Evolutionary conservation across 2,329 filamentous ascomycete genomes (phyloP).

Genomic region (Hypomyces perniciosus): DNA sequence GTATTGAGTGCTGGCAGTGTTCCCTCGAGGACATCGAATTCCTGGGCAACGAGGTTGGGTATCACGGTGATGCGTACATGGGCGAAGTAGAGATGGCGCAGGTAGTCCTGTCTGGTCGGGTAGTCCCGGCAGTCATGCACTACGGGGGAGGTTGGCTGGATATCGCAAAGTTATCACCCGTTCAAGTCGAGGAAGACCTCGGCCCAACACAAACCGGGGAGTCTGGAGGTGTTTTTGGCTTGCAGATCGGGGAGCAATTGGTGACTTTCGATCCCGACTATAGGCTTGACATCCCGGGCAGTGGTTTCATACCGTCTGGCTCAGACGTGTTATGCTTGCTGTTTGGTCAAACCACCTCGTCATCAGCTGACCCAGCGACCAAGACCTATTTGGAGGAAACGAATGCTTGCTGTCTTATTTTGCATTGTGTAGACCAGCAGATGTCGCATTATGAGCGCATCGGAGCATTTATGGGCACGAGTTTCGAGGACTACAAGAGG

Average conservation of each 20-base stretch:
- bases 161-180: background rate
- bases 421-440: background rate
- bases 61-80: constrained; percentile 3
- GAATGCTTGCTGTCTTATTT: background rate
- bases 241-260: background rate
- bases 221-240: background rate
- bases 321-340: constrained; percentile 5
- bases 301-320: background rate
- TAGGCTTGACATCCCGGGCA: background rate
- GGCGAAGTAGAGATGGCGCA: constrained; percentile 5
- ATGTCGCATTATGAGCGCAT: constrained; percentile 2
- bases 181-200: background rate
- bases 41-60: background rate
- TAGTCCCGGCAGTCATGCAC: constrained; percentile 1
- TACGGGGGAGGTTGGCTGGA: constrained; percentile 1
- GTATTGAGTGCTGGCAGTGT: background rate
- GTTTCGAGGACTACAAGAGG: background rate
- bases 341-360: background rate
- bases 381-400: background rate
- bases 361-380: background rate
- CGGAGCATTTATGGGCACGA: background rate
- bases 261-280: constrained; percentile 4
- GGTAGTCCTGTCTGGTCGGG: constrained; percentile 4
- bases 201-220: background rate
- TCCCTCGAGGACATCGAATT: constrained; percentile 7